A percentile compares a stretch with the other conserved stretches of the same genome.
Evolutionary conservation across 2,329 filamentous ascomycete genomes (phyloP).

Genomic region (Parastagonospora avenae): DNA sequence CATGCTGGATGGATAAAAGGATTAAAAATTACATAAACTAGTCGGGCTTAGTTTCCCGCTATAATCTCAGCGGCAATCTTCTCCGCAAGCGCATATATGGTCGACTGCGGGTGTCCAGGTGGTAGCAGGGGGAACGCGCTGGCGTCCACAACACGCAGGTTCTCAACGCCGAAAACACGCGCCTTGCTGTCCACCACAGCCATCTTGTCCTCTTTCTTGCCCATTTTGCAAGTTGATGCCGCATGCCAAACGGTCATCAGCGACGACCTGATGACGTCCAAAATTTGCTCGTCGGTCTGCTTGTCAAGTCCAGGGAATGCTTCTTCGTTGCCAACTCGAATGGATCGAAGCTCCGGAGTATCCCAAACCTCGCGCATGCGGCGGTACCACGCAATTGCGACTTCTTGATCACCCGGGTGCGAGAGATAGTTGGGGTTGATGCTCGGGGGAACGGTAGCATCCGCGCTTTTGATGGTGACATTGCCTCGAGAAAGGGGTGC

Average conservation of each 20-base stretch:
- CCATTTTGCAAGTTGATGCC: constrained; percentile 25
- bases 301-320: constrained; percentile 29
- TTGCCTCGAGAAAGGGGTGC: constrained; percentile 43
- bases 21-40: too few species aligned
- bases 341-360: constrained; percentile 20
- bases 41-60: too few species aligned
- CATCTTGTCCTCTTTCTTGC: constrained; percentile 23
- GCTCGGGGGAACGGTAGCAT: constrained; percentile 31
- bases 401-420: constrained; percentile 32
- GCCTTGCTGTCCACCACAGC: constrained; percentile 45
- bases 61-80: constrained; percentile 30
- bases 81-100: constrained; percentile 37
- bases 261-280: constrained; percentile 18
- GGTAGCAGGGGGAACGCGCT: constrained; percentile 38
- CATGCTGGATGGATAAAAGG: too few species aligned
- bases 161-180: constrained; percentile 37
- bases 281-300: constrained; percentile 33
- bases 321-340: constrained; percentile 22
- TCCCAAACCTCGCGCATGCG: constrained; percentile 35
- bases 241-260: constrained; percentile 32
- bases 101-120: constrained; percentile 42
- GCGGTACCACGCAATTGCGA: constrained; percentile 40
- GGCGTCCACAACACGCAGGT: constrained; percentile 42
- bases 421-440: constrained; percentile 47
- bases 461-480: constrained; percentile 38